A percentile compares a stretch with the other conserved stretches of the same genome.
Conservation (phyloP, 1,139 yeast species). For the Komagataea norvegica region DNA sequence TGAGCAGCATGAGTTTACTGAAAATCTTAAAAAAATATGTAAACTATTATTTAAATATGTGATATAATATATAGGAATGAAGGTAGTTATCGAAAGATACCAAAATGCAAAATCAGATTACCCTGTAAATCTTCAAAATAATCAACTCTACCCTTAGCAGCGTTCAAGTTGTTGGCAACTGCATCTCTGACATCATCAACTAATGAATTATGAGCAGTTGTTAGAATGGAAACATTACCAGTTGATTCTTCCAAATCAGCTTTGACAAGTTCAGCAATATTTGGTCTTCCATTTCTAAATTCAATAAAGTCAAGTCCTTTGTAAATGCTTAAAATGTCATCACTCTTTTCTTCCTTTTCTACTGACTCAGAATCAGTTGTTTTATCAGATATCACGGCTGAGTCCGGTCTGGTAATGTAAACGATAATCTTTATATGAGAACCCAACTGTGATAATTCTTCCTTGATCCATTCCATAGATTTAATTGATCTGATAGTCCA, state of each 20-base stretch:
- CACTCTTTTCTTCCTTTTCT: conserved; percentile 16
- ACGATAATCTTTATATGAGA: conserved; percentile 35
- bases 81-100: conserved; percentile 20
- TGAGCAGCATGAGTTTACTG: no score
- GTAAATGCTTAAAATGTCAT: conserved; percentile 8
- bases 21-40: no score
- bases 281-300: conserved; percentile 46
- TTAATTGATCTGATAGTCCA: conserved; percentile 47
- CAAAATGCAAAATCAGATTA: no score
- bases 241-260: conserved; percentile 35
- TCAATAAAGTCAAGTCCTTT: conserved; percentile 34
- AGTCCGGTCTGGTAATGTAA: conserved; percentile 33
- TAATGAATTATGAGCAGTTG: conserved; percentile 50
- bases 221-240: conserved; percentile 41
- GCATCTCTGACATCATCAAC: conserved; percentile 45
- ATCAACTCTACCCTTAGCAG: conserved; percentile 20
- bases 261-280: conserved; percentile 35
- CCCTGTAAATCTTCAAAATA: conserved; percentile 25
- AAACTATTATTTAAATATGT: no score
- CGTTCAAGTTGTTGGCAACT: conserved; percentile 24
- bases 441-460: conserved; percentile 35
- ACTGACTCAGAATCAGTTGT: conserved; percentile 10
- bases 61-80: not conserved
- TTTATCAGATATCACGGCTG: conserved; percentile 15
- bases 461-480: conserved; percentile 48